These are phyloP conservation scores for Lasiodiplodia theobromae DNA, from an alignment of 2,329 filamentous ascomycete genomes.

Conservation along the genomic window DNA sequence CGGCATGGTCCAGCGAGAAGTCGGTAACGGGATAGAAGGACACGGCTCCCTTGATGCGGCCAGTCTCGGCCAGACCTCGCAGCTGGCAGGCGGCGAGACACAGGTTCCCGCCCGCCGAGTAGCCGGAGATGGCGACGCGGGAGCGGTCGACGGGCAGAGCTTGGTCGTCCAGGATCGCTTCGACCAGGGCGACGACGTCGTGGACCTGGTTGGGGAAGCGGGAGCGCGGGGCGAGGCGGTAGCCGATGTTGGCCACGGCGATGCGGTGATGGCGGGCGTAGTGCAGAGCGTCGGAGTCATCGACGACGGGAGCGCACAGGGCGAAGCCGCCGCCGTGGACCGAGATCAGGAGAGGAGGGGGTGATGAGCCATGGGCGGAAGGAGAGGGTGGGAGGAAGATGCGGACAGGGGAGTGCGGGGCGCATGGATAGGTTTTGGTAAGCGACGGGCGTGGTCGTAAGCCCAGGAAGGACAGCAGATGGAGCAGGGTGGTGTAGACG, in stretches of 20 bases:
- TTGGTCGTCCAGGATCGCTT: slow-evolving; percentile 52
- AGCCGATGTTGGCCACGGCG: slow-evolving; percentile 58
- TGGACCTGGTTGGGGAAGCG: slow-evolving; percentile 55
- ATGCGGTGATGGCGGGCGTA: slow-evolving; percentile 52
- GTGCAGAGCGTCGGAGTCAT: slow-evolving; percentile 56
- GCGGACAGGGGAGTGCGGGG: slow-evolving; percentile 10
- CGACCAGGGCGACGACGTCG: slow-evolving; percentile 56
- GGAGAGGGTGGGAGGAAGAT: slow-evolving; percentile 24
- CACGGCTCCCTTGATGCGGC: slow-evolving; percentile 47
- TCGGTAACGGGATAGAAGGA: slow-evolving; percentile 53
- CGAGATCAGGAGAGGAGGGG: slow-evolving; percentile 54
- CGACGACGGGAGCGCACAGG: slow-evolving; percentile 52
- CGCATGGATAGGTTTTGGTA: slow-evolving; percentile 18
- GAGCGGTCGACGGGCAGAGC: slow-evolving; percentile 55
- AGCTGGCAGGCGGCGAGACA: slow-evolving; percentile 52
- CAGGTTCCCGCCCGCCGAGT: slow-evolving; percentile 61
- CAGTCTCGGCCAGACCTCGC: slow-evolving; percentile 41
- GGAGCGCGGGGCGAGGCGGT: slow-evolving; percentile 55
- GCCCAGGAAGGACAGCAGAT: slow-evolving; percentile 5
- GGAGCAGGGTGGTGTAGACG: slow-evolving; percentile 7
- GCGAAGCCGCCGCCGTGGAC: slow-evolving; percentile 62
- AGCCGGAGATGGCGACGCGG: slow-evolving; percentile 55
- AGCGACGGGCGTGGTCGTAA: slow-evolving; percentile 25
- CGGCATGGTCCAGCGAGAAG: slow-evolving; percentile 14
- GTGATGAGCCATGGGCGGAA: background rate